Evolutionary conservation across 1,139 yeast genomes (phyloP).

Genomic region (Eremothecium gossypii): DNA sequence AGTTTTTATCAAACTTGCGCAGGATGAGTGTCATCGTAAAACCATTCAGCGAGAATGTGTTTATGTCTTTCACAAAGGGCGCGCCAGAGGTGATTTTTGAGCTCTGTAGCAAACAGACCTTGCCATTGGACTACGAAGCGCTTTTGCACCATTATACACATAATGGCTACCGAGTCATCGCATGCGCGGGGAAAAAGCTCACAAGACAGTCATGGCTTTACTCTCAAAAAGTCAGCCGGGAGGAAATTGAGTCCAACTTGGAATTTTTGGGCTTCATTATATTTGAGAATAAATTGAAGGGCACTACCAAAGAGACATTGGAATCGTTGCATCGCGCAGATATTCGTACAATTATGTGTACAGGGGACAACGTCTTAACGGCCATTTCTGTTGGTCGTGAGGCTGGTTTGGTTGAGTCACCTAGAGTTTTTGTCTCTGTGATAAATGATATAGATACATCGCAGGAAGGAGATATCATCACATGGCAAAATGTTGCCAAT

Average conservation of each 20-base stretch:
- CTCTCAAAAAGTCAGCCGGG: conserved; percentile 42
- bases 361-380: conserved; percentile 91
- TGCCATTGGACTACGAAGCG: conserved; percentile 70
- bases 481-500: conserved; percentile 61
- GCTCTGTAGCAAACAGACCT: conserved; percentile 57
- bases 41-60: conserved; percentile 30
- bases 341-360: conserved; percentile 87
- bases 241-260: conserved; percentile 56
- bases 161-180: conserved; percentile 89
- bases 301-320: conserved; percentile 55
- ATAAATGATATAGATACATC: conserved; percentile 31
- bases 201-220: conserved; percentile 36
- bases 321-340: conserved; percentile 50
- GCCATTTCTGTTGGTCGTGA: conserved; percentile 91
- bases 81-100: conserved; percentile 94
- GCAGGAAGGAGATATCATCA: conserved; percentile 30
- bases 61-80: conserved; percentile 70
- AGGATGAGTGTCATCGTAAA: conserved; percentile 80
- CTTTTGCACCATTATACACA: conserved; percentile 78
- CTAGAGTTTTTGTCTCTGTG: conserved; percentile 60
- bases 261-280: conserved; percentile 79
- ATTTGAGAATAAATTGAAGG: conserved; percentile 83
- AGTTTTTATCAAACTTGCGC: conserved; percentile 74
- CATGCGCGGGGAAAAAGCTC: conserved; percentile 67
- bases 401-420: conserved; percentile 50